phyloP scores from a whole-genome alignment of 2,329 filamentous ascomycete genomes.

The Aspergillus texensis region DNA sequence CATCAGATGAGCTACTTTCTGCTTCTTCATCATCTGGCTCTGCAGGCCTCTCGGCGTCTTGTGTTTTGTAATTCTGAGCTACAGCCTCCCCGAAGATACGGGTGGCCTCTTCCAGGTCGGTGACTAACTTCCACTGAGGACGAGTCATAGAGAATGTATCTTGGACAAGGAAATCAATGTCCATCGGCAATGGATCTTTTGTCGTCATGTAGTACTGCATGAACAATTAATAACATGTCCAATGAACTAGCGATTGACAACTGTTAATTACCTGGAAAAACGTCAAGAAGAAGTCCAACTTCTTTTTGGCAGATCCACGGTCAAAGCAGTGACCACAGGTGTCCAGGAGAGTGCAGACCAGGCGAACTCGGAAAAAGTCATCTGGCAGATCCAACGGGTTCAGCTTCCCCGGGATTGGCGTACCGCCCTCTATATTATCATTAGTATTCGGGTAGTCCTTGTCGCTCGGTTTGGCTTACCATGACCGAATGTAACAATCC shows the following conservation, averaged over 20 bases:
- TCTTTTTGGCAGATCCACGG: constrained; percentile 90
- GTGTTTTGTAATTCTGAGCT: constrained; percentile 81
- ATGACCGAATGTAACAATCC: constrained; percentile 90
- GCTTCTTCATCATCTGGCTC: constrained; percentile 78
- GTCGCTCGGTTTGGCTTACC: constrained; percentile 45
- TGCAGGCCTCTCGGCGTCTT: constrained; percentile 67
- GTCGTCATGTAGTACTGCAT: constrained; percentile 86
- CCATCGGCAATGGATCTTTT: constrained; percentile 89
- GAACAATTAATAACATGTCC: constrained; percentile 13
- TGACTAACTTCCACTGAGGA: constrained; percentile 88
- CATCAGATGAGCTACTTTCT: constrained; percentile 73
- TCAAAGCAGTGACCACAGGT: constrained; percentile 97
- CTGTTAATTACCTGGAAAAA: constrained; percentile 76
- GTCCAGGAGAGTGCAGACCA: constrained; percentile 86
- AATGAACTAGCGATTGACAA: constrained; percentile 10
- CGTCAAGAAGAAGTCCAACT: constrained; percentile 93
- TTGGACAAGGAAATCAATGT: constrained; percentile 94
- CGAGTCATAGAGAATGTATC: constrained; percentile 84
- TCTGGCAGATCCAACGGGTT: constrained; percentile 85
- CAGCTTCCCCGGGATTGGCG: constrained; percentile 74
- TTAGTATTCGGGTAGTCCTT: neutral
- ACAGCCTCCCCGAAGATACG: constrained; percentile 85
- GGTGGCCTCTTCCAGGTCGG: constrained; percentile 78
- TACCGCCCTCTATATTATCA: constrained; percentile 63
- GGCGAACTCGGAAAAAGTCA: constrained; percentile 92